A percentile compares a stretch with the other conserved stretches of the same genome.
These are phyloP conservation scores for Aspergillus hiratsukae DNA, from an alignment of 2,329 filamentous ascomycete species.

Conservation along the genomic window DNA sequence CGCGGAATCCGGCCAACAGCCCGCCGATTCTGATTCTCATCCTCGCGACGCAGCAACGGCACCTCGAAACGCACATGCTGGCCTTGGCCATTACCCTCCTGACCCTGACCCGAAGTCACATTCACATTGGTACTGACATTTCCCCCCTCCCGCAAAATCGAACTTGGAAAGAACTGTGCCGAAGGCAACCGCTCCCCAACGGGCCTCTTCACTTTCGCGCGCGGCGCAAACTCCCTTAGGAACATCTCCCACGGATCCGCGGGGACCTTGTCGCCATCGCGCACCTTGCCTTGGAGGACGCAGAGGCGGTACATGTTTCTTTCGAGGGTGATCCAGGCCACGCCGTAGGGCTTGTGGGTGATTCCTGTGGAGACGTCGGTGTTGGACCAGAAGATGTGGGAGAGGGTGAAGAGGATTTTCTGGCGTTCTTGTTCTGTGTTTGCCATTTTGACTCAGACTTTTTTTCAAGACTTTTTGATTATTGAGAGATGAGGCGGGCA, in stretches of 20 bases:
- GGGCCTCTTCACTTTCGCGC: neutral
- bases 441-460: conserved; percentile 3
- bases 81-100: too few relatives aligned
- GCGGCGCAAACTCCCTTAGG: conserved; percentile 5
- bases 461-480: too few relatives aligned
- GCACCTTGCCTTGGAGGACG: conserved; percentile 3
- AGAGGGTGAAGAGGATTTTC: neutral
- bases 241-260: conserved; percentile 10
- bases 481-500: too few relatives aligned
- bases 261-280: neutral
- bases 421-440: conserved; percentile 3
- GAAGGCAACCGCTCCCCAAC: neutral
- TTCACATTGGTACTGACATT: too few relatives aligned
- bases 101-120: too few relatives aligned
- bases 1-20: neutral
- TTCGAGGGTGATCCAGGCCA: conserved; percentile 3
- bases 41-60: neutral
- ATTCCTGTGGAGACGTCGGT: conserved; percentile 4
- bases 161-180: neutral
- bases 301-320: conserved; percentile 9
- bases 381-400: neutral
- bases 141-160: neutral
- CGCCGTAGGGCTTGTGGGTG: conserved; percentile 6
- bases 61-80: neutral
- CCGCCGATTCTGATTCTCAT: neutral